phyloP scores from a whole-genome alignment of 768 basidiomycete genomes.

The Tricholoma furcatifolium region DNA sequence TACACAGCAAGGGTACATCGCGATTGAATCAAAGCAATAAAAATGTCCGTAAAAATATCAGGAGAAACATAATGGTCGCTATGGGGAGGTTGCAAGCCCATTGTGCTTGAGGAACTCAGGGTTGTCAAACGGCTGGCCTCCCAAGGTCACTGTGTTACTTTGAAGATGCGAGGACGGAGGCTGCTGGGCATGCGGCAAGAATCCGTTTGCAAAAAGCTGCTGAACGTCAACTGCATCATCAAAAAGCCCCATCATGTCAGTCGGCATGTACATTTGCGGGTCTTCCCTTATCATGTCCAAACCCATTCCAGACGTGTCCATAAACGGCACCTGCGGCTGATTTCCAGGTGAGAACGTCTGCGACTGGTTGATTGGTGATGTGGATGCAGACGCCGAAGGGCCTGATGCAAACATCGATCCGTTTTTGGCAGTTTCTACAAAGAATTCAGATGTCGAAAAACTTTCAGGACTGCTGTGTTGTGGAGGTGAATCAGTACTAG shows the following conservation, averaged over 20 bases:
- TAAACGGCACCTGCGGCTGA: slow-evolving; percentile 25
- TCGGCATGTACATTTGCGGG: slow-evolving; percentile 52
- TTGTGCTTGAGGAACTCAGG: slow-evolving; percentile 35
- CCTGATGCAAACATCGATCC: slow-evolving; percentile 20
- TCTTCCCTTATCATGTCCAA: slow-evolving; percentile 51
- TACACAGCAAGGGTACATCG: no score
- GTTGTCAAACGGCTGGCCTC: slow-evolving; percentile 20
- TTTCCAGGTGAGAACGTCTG: slow-evolving; percentile 13
- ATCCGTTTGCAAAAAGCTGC: slow-evolving; percentile 29
- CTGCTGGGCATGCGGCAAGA: slow-evolving; percentile 17
- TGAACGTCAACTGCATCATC: slow-evolving; percentile 47
- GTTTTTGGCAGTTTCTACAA: slow-evolving; percentile 46
- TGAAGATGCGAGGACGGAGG: slow-evolving; percentile 4
- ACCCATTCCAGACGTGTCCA: slow-evolving; percentile 35
- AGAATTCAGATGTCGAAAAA: slow-evolving; percentile 66
- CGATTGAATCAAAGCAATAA: slow-evolving; percentile 2
- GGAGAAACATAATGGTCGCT: slow-evolving; percentile 13
- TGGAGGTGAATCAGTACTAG: slow-evolving; percentile 44
- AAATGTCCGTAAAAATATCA: neutral
- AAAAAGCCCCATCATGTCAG: slow-evolving; percentile 64
- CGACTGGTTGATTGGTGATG: slow-evolving; percentile 7
- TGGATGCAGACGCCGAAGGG: slow-evolving; percentile 12
- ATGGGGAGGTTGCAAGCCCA: slow-evolving; percentile 36
- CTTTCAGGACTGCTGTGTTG: slow-evolving; percentile 62
- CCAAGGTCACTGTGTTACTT: slow-evolving; percentile 14